Evolutionary conservation across 2,329 filamentous ascomycete species (phyloP), one percentile per base, ranked within the genome.

Genomic region (Fusarium sp.): DNA sequence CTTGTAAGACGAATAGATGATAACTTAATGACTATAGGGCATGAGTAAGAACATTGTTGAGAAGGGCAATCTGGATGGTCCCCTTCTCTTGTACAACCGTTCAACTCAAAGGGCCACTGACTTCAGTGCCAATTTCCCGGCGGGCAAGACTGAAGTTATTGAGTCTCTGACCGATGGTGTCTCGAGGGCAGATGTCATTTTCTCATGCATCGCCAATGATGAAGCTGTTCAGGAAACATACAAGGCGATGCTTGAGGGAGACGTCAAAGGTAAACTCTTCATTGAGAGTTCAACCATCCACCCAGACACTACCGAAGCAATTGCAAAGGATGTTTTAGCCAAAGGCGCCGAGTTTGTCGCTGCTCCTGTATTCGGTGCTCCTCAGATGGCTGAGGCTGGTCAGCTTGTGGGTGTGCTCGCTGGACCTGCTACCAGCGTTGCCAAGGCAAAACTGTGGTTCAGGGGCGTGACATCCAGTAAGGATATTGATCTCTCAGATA

Each of bases 231-330:
- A 89, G 62, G 82, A 86, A 7, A 88, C 89, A 23, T 86, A 93
- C 65, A 80, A 85, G 44, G 78, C 85, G 6, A 87, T 91, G 33
- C 82, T 93, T 6, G 77, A 82, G 20, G 60, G 49, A 32, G 83
- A 89, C 62, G 82, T 93, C 20, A 85, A 85, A 32, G 90, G 89
- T 67, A 97, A 97, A 83, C 84, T 96, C 18, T 91, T 97, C 73
- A 87, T 97, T 35, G 94, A 97, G 78, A 95, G 92, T 85, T 96
- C 93, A 6, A 97, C 94, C 30, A 89, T 97, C 38, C 92, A 96
- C 80, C 94, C 95, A 0, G 91, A 95, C 60, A 94, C 92, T 7
- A 93, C 92, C 3, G 88, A 93, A 67, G 85, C 85, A 30, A 81
- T 93, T 6, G 90, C 90, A 30, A 84, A 89, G 73, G 84, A 81